Evolutionary conservation across 2,329 filamentous ascomycete genomes (phyloP), one percentile per base, ranked within the genome.

Genomic region (Hypoxylon sp.): DNA sequence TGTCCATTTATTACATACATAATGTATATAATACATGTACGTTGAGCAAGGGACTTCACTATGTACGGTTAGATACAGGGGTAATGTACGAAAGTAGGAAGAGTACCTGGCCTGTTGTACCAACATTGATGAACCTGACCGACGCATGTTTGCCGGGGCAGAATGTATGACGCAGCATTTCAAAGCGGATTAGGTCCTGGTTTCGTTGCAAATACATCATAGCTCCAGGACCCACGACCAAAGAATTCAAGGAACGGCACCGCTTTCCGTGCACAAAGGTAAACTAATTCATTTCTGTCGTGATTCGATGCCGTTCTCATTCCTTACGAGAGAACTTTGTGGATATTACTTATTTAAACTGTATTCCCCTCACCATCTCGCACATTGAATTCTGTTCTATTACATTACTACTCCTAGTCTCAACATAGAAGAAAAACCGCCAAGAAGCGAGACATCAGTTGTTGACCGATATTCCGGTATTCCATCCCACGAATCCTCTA

Each of bases 201-300:
- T 70, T 70, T 67, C 63, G 70, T 72, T 67, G 65, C 24, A 65
- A 70, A 67, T 70, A 63, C 70, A 72, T 72, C 70, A 72, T 72
- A 66, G 67, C 52, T 50, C 67, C 66, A 44, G 24, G 58, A 29
- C 52, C 64, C 53, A 37, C 64, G 46, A 26, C 62, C 64, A 65
- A 64, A 53, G 50, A 60, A 63, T 68, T 65, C 64, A 65, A 66
- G 70, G 64, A 70, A 72, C 67, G 67, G 64, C 64, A 70, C 51
- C 50, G 10, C 37, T 37, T 68, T 68, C 53, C 61, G 64, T 56
- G 52, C 53, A 64, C 59, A 71, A 60, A 70, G 62, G 19, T 58
- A 64, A 71, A 59, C 56, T 35, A 60, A 24, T 35, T 52, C 31
- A 44, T 31, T 52, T 54, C n/a, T 37, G 26, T 52, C 26, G 59